These are phyloP conservation scores for Coemansia sp. DNA, from an alignment of 192 early-diverging fungal genomes.

Conservation along the genomic window DNA sequence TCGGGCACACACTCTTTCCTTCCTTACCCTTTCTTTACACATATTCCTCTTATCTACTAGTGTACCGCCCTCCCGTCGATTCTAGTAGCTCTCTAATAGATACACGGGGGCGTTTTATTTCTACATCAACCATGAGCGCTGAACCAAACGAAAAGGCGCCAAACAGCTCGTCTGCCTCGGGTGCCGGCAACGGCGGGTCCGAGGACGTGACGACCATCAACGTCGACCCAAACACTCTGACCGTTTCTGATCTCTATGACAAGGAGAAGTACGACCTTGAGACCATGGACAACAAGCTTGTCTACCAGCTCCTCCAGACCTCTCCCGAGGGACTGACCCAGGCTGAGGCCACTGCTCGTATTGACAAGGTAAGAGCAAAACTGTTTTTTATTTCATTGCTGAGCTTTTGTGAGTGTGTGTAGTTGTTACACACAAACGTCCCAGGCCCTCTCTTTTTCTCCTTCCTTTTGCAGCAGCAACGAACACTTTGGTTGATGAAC, in stretches of 20 bases:
- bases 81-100: constrained; percentile 3
- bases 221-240: constrained; percentile 61
- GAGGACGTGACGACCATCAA: constrained; percentile 52
- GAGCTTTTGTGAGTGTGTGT: too few relatives aligned
- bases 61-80: background rate
- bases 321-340: constrained; percentile 63
- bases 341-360: constrained; percentile 61
- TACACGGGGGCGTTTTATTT: constrained; percentile 1
- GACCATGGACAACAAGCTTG: constrained; percentile 73
- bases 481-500: too few relatives aligned
- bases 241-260: constrained; percentile 74
- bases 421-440: constrained; percentile 2
- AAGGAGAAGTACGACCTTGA: constrained; percentile 80
- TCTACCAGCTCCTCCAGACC: constrained; percentile 69
- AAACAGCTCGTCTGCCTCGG: constrained; percentile 18
- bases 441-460: background rate
- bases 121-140: constrained; percentile 21
- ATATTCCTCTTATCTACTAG: background rate
- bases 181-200: constrained; percentile 6
- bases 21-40: constrained; percentile 5
- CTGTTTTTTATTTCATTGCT: constrained; percentile 3
- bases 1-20: background rate
- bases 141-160: constrained; percentile 36
- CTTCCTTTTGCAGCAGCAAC: background rate
- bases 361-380: constrained; percentile 62